phyloP scores from a whole-genome alignment of 2,329 filamentous ascomycete species.

The Sporothrix schenckii region DNA sequence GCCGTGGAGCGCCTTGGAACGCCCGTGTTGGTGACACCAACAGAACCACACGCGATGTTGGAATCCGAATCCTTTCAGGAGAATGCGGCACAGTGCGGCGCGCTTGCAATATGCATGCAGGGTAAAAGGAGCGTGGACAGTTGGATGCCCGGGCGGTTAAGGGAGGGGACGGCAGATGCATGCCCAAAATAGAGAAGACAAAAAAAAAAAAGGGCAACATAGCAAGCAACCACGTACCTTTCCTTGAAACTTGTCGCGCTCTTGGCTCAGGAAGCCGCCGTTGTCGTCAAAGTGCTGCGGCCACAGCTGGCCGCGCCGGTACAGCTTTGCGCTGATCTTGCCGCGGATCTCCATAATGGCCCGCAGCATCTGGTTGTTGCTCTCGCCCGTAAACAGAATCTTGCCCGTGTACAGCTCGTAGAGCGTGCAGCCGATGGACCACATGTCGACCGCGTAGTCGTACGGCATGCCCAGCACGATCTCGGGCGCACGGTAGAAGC shows the following conservation, averaged over 20 bases:
- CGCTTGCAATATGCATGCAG: conserved; percentile 24
- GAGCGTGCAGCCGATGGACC: conserved; percentile 95
- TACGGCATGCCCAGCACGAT: conserved; percentile 97
- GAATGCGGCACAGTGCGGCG: conserved; percentile 20
- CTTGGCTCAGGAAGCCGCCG: conserved; percentile 80
- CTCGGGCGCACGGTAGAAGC: conserved; percentile 96
- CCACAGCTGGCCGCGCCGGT: conserved; percentile 78
- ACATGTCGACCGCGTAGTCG: conserved; percentile 93
- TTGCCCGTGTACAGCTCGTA: conserved; percentile 98
- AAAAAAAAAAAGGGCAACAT: conserved; percentile 13
- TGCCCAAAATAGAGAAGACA: not conserved
- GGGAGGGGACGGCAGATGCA: not conserved
- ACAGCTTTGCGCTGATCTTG: conserved; percentile 85
- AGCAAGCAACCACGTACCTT: conserved; percentile 59
- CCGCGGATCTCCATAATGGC: conserved; percentile 95
- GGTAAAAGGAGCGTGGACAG: not conserved
- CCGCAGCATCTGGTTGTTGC: conserved; percentile 98
- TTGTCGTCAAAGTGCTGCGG: conserved; percentile 81
- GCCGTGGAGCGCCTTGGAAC: too few species aligned
- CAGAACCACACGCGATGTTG: too few species aligned
- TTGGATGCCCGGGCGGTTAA: not conserved
- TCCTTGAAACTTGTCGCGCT: conserved; percentile 83
- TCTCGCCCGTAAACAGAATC: conserved; percentile 90
- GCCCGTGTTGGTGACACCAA: too few species aligned
- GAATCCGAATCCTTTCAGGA: not conserved